These are phyloP conservation scores for Strobilomyces echinocephalus DNA, from an alignment of 768 basidiomycete species.

Conservation along the genomic window DNA sequence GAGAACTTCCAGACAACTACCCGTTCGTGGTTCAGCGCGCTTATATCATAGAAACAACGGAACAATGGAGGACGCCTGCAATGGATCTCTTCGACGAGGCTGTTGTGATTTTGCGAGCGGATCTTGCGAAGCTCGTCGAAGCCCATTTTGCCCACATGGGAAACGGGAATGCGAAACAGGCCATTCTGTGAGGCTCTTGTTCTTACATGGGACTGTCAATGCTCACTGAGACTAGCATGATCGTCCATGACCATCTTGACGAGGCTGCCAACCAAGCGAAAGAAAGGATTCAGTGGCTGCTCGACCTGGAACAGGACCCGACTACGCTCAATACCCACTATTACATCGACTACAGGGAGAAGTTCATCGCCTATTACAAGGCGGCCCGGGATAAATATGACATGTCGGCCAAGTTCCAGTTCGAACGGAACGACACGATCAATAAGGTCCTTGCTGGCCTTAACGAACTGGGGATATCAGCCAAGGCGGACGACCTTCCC, in stretches of 20 bases:
- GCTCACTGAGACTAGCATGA: constrained; percentile 32
- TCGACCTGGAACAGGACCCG: constrained; percentile 45
- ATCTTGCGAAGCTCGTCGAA: constrained; percentile 39
- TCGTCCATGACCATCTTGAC: constrained; percentile 49
- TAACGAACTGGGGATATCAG: constrained; percentile 25
- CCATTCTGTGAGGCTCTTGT: constrained; percentile 36
- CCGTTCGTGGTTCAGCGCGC: constrained; percentile 56
- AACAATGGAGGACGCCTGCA: constrained; percentile 48
- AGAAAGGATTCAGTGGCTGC: constrained; percentile 43
- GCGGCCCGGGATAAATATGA: constrained; percentile 15
- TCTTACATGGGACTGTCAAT: neutral
- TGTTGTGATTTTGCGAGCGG: constrained; percentile 32
- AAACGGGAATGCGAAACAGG: constrained; percentile 48
- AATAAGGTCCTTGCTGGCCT: constrained; percentile 25
- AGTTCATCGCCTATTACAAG: constrained; percentile 50
- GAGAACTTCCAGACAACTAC: constrained; percentile 64
- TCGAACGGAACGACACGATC: constrained; percentile 4
- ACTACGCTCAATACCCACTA: constrained; percentile 52
- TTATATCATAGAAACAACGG: constrained; percentile 43
- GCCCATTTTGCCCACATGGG: constrained; percentile 54
- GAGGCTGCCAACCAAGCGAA: constrained; percentile 37
- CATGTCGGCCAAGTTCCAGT: constrained; percentile 8
- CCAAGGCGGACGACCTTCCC: constrained; percentile 39
- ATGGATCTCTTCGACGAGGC: constrained; percentile 40
- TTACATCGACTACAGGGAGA: constrained; percentile 42